Evolutionary conservation across 192 early-diverging fungal genomes (phyloP), one percentile per base, ranked within the genome.

Genomic region (Rhizoclosmatium sp.): DNA sequence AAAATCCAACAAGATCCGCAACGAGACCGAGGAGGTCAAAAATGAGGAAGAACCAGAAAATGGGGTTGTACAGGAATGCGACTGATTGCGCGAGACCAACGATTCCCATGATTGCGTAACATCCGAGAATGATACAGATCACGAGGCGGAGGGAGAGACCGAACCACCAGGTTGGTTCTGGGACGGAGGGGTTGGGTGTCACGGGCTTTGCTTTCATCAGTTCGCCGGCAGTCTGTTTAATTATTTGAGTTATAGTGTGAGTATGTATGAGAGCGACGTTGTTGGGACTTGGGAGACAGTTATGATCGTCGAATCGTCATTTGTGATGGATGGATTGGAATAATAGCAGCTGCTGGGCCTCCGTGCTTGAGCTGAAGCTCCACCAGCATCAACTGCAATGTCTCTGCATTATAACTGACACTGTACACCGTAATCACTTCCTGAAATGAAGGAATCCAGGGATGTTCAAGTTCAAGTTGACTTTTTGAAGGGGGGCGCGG

Each of bases 11-110:
- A 41, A 72, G 16, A 59, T 72, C 70, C 21, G 48, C 44, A 4
- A 2, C 21, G 21, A 72, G 54, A 10, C 70, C 70, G 39, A 42
- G 10, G 49, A 72, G 16, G 54, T 72, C 70, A 47, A 72, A 59
- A 5, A 47, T 72, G 70, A 72, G 19, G 42, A 58, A 72, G 49
- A 51, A 72, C 70, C 70, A 72, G 48, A 67, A 78, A 10, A 78
- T 67, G 23, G 65, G 65, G 54, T 78, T 70, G 23, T 46, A 69
- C 3, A 69, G 16, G 47, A 65, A 78, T 10, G 47, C 23, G 65
- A 78, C 39, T 41, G 19, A n/a, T 19, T 47, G 64, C 5, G 39
- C 65, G 9, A 78, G 3, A 2, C 51, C 47, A 23, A 56, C 64
- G 14, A 66, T 47, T 12, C 46, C 65, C 44, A 78, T 58, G n/a